These are phyloP conservation scores for Tulasnella sp. DNA, from an alignment of 768 basidiomycete species.

Conservation along the genomic window DNA sequence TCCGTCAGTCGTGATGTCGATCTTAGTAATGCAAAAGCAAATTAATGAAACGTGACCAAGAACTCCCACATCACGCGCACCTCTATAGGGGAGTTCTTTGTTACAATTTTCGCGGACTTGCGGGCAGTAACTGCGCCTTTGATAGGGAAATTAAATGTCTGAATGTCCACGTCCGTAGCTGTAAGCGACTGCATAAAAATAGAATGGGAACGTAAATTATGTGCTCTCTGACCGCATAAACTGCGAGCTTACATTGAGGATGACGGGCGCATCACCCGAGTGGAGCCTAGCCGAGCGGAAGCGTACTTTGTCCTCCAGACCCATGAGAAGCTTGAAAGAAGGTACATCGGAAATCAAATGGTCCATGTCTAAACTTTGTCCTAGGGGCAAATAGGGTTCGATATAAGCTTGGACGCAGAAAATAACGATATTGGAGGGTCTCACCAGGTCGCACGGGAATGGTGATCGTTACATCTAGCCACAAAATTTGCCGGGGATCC, in stretches of 20 bases:
- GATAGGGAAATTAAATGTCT: background rate
- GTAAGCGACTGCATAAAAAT: background rate
- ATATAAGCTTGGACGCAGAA: background rate
- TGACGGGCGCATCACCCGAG: background rate
- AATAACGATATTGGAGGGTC: background rate
- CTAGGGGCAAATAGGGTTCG: background rate
- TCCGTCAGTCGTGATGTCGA: background rate
- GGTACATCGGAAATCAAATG: background rate
- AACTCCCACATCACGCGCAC: background rate
- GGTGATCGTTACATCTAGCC: background rate
- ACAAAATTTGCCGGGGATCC: background rate
- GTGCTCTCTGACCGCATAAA: background rate
- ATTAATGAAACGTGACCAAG: background rate
- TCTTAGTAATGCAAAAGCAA: background rate
- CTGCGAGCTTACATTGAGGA: background rate
- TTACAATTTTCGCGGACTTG: background rate
- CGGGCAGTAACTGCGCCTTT: background rate
- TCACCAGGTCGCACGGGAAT: background rate
- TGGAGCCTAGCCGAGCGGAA: background rate
- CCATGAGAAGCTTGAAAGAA: background rate
- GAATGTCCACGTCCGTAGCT: background rate
- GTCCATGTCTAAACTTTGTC: background rate
- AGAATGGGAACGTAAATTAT: background rate
- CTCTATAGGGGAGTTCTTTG: background rate
- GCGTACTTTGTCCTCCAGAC: background rate